Evolutionary conservation across 306 rosid genomes (phyloP), one percentile per base, ranked within the genome.

Genomic region (Cajanus cajan): DNA sequence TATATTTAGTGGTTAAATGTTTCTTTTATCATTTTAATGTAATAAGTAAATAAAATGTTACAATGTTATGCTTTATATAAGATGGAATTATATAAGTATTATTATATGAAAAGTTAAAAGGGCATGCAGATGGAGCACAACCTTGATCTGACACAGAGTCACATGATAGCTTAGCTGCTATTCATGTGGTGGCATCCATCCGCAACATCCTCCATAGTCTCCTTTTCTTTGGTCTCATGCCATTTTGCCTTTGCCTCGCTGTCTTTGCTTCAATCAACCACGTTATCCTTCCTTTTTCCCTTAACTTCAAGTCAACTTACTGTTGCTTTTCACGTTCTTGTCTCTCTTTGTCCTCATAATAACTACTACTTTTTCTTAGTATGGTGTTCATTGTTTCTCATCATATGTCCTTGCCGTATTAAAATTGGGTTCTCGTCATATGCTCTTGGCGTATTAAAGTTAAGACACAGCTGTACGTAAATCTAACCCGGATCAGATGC

Each of bases 241-340:
- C 64, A 63, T 50, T 74, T 52, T n/a, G 4, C 25, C 63, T 82
- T 70, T 62, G 74, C 79, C 41, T 74, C 68, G 84, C 72, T 79
- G 75, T 79, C 69, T 13, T 41, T 33, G 0, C 74, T 76, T 57
- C 81, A 24, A 48, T 76, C 51, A 59, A 13, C 40, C 78, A 68
- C 48, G 44, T 74, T 81, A 21, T 64, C n/a, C 2, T 14, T 61
- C 64, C 31, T 48, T 55, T 44, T 78, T 5, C 13, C 31, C 31
- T 19, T 24, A 34, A 8, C 14, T 24, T 16, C 45, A 71, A 28
- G 74, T 74, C 87, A 74, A 62, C 75, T 45, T 36, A 39, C 45
- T 33, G 13, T 68, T 54, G 66, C 71, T 77, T 34, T 74, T 69
- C 78, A 68, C 61, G 37, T 79, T 48, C 33, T 37, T 78, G 7